Evolutionary conservation across 805 yeast genomes (phyloP), one percentile per base, ranked within the genome.

Genomic region (Ogataea saltuana): DNA sequence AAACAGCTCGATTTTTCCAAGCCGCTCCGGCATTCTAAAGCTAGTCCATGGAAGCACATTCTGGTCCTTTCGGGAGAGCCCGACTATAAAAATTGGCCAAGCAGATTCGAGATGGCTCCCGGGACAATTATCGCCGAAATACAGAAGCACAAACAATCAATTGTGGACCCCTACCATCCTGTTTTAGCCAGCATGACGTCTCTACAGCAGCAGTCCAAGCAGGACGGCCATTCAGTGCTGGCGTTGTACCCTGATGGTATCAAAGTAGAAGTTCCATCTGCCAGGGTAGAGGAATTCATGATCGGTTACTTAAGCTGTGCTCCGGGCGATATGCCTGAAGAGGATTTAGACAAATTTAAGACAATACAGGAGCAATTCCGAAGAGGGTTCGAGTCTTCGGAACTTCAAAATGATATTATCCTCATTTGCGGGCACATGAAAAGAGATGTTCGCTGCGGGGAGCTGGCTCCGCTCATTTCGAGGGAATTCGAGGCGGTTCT

Each of bases 391-490:
- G 56, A 26, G 33, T 21, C 39, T 6, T 10, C 25, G n/a, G 34
- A 6, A 35, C 49, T 59, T 11, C 39, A 41, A 6, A 31, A 54
- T 25, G 69, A 68, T 32, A 49, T 75, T 29, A 63, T 81, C 1
- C 60, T 83, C 20, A 72, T 82, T 1, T 85, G 93, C 62, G 90
- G 88, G 0, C 93, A 85, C 55, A 54, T 70, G 0, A 60, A 74
- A 33, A 59, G 91, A 48, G 93, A 85, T 56, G 60, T 68, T 0
- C 58, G 93, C 37, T 85, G 93, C 64, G 91, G 90, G 1, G 52
- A 63, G 16, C 51, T 80, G n/a, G 90, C 85, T 0, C 88, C 88
- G 1, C 37, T 80, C 12, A 56, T 84, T 0, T 55, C 60, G 27
- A 53, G 65, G 9, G 88, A 85, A 56, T 78, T 84, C 39, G 59